Evolutionary conservation across 768 basidiomycete species (phyloP).

Genomic region (Boletellus ananas): DNA sequence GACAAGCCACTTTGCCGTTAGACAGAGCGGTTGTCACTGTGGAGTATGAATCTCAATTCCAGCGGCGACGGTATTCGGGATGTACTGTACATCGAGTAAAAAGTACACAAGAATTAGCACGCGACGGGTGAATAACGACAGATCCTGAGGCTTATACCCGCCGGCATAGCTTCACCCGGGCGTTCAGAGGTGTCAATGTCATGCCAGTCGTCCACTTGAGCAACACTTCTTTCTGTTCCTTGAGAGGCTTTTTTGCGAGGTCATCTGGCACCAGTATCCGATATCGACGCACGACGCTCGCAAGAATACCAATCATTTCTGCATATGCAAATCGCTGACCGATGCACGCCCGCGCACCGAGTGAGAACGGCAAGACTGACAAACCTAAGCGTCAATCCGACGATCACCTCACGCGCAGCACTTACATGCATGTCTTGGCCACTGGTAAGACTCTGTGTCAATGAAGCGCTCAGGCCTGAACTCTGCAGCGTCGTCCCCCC

Average conservation of each 20-base stretch:
- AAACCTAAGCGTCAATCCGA: not conserved
- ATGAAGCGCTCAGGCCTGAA: conserved; percentile 52
- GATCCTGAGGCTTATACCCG: conserved; percentile 1
- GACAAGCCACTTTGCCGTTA: too few species aligned
- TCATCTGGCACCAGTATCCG: conserved; percentile 38
- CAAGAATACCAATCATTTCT: conserved; percentile 41
- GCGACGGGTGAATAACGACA: not conserved
- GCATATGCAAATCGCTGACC: conserved; percentile 47
- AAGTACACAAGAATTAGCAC: not conserved
- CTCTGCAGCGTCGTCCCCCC: conserved; percentile 43
- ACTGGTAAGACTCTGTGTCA: conserved; percentile 45
- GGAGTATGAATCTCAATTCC: too few species aligned
- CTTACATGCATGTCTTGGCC: conserved; percentile 51
- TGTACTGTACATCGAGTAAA: too few species aligned
- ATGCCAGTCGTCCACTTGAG: conserved; percentile 37
- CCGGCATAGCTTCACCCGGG: conserved; percentile 22
- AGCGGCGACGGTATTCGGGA: too few species aligned
- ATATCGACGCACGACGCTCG: conserved; percentile 41
- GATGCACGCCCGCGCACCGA: conserved; percentile 44
- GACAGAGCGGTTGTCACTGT: too few species aligned
- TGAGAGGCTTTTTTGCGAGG: conserved; percentile 25
- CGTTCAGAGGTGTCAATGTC: conserved; percentile 33
- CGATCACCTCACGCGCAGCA: not conserved
- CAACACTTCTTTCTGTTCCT: conserved; percentile 33
- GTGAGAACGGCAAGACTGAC: conserved; percentile 44